Evolutionary conservation across 1,284 basidiomycete genomes (phyloP).

Genomic region (Cryptococcus sp.): DNA sequence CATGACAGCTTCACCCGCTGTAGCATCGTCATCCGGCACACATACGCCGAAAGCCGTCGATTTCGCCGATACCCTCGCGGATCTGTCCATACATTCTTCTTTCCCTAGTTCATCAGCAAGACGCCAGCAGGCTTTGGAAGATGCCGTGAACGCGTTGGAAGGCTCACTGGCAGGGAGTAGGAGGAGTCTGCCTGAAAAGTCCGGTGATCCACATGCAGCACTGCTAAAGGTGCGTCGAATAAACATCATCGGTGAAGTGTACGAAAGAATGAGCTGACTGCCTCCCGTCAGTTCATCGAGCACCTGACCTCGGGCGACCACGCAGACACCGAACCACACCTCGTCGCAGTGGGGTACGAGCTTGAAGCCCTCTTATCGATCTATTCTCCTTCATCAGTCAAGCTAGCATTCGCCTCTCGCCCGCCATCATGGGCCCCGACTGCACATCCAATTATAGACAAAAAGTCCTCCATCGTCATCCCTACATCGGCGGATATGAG

Average conservation of each 20-base stretch:
- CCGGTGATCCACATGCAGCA: neutral
- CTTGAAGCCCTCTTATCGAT: constrained; percentile 75
- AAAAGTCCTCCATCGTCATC: neutral
- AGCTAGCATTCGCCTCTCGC: constrained; percentile 28
- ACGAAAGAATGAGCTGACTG: neutral
- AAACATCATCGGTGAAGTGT: neutral
- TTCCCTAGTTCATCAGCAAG: neutral
- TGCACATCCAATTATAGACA: neutral
- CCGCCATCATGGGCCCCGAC: constrained; percentile 6
- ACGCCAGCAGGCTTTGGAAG: neutral
- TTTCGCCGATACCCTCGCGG: neutral
- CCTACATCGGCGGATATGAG: constrained; percentile 3
- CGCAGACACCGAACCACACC: constrained; percentile 34
- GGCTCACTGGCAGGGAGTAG: neutral
- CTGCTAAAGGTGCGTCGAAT: neutral
- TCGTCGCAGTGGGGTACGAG: constrained; percentile 44
- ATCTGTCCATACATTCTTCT: neutral
- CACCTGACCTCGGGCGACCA: constrained; percentile 33
- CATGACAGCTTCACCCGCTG: neutral
- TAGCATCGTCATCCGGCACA: too few relatives aligned
- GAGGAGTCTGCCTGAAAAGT: neutral
- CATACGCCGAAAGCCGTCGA: too few relatives aligned
- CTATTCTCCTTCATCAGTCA: constrained; percentile 69
- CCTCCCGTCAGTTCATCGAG: constrained; percentile 41
- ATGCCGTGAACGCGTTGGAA: neutral